A percentile compares a stretch with the other conserved stretches of the same genome.
Conservation (phyloP, 805 yeast genomes). For the Metahyphopichia silvanorum region DNA sequence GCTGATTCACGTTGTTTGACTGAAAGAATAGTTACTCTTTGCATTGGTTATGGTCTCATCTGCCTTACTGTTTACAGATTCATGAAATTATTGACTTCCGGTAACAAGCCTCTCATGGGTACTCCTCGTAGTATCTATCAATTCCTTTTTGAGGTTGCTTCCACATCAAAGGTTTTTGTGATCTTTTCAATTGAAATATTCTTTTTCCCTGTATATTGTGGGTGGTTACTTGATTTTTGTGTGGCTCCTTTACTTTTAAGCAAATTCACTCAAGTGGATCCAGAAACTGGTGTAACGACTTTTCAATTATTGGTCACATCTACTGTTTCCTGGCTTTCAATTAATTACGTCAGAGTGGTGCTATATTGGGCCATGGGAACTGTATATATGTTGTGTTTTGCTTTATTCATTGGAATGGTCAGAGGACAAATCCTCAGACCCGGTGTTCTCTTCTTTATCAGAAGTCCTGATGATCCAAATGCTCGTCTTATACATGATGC, state of each 20-base stretch:
- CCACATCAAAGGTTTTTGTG: constrained; percentile 70
- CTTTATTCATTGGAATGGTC: constrained; percentile 81
- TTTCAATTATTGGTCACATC: constrained; percentile 22
- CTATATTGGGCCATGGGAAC: constrained; percentile 74
- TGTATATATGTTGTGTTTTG: constrained; percentile 80
- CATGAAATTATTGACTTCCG: constrained; percentile 28
- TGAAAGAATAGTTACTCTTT: constrained; percentile 36
- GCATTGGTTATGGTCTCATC: constrained; percentile 30
- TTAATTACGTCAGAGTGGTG: constrained; percentile 17
- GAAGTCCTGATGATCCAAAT: constrained; percentile 94
- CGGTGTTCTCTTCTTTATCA: constrained; percentile 86
- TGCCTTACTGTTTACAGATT: constrained; percentile 19
- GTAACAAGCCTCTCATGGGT: constrained; percentile 46
- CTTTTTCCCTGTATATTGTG: constrained; percentile 87
- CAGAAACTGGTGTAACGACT: constrained; percentile 5
- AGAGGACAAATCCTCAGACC: constrained; percentile 71
- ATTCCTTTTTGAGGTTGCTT: constrained; percentile 49
- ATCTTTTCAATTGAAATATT: constrained; percentile 77
- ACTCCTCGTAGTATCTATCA: constrained; percentile 50
- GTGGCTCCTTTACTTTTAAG: constrained; percentile 51
- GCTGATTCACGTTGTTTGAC: too few species aligned
- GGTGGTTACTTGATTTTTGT: constrained; percentile 69
- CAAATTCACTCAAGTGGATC: constrained; percentile 6
- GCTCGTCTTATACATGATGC: constrained; percentile 86
- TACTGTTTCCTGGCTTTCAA: constrained; percentile 11